Percentiles rank a stretch among this genome's conserved stretches.
phyloP scores from a whole-genome alignment of 140 eudicot genomes.

The Oenanthe javanica region DNA sequence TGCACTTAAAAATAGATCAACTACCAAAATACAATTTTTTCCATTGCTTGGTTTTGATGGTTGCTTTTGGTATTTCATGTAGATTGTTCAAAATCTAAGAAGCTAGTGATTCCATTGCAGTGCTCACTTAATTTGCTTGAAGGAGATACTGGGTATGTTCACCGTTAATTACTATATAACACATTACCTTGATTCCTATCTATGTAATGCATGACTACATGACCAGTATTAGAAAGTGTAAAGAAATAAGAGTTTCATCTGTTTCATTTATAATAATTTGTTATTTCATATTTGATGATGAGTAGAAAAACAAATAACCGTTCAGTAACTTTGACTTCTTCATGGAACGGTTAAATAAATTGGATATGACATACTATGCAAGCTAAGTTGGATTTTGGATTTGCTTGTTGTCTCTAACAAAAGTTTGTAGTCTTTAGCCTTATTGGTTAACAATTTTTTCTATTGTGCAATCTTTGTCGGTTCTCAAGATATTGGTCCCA shows the following conservation, averaged over 20 bases:
- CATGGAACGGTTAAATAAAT: background rate
- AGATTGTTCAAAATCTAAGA: constrained; percentile 37
- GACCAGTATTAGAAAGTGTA: background rate
- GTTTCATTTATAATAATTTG: background rate
- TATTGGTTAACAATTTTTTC: background rate
- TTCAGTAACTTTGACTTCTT: background rate
- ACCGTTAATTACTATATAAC: background rate
- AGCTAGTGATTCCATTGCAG: constrained; percentile 47
- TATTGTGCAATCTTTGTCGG: background rate
- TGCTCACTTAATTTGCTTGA: constrained; percentile 95
- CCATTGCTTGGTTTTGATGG: background rate
- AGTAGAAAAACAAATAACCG: background rate
- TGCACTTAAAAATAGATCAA: background rate
- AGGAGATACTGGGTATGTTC: constrained; percentile 89
- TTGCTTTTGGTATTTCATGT: constrained; percentile 16
- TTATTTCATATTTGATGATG: background rate
- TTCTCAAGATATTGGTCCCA: background rate
- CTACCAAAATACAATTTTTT: background rate
- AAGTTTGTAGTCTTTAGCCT: background rate
- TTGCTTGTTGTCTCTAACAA: background rate
- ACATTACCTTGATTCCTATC: background rate
- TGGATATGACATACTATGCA: background rate
- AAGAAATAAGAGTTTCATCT: background rate
- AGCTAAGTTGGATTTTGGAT: background rate
- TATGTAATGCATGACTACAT: too few relatives aligned